Percentiles rank a stretch among this genome's conserved stretches.
Conservation (phyloP, 345 rosid genomes). For the Mallotus nudiflorus region DNA sequence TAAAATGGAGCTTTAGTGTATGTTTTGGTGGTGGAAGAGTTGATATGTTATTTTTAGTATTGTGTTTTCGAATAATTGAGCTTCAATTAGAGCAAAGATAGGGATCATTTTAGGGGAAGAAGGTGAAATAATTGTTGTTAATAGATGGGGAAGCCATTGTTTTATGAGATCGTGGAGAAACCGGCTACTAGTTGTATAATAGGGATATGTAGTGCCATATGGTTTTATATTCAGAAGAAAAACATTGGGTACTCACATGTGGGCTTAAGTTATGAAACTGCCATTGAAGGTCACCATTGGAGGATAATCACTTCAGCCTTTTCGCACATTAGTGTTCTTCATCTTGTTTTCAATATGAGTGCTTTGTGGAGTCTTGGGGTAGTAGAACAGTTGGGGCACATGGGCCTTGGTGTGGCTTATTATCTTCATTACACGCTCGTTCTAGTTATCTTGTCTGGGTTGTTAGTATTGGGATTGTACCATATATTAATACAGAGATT, state of each 20-base stretch:
- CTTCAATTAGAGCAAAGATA: neutral
- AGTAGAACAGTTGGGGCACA: constrained; percentile 65
- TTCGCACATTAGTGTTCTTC: constrained; percentile 87
- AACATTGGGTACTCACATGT: constrained; percentile 86
- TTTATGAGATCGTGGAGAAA: constrained; percentile 78
- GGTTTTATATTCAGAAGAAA: constrained; percentile 93
- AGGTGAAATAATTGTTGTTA: neutral
- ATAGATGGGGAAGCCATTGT: constrained; percentile 77
- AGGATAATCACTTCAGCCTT: constrained; percentile 93
- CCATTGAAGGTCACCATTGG: constrained; percentile 86
- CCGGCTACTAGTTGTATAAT: constrained; percentile 85
- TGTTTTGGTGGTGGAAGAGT: constrained; percentile 2
- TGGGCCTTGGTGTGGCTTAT: constrained; percentile 77
- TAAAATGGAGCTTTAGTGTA: neutral
- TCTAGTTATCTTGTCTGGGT: constrained; percentile 69
- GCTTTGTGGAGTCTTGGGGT: constrained; percentile 98
- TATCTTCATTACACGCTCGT: constrained; percentile 92
- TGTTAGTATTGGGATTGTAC: constrained; percentile 73
- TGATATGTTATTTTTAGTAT: neutral
- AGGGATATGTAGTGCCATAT: constrained; percentile 65
- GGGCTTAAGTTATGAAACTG: constrained; percentile 84
- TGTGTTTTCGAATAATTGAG: neutral
- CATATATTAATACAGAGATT: constrained; percentile 72
- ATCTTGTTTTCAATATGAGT: constrained; percentile 96
- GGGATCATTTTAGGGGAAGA: neutral